Conservation (phyloP, 2,329 filamentous ascomycete species). For the Ophiosphaerella herpotricha region DNA sequence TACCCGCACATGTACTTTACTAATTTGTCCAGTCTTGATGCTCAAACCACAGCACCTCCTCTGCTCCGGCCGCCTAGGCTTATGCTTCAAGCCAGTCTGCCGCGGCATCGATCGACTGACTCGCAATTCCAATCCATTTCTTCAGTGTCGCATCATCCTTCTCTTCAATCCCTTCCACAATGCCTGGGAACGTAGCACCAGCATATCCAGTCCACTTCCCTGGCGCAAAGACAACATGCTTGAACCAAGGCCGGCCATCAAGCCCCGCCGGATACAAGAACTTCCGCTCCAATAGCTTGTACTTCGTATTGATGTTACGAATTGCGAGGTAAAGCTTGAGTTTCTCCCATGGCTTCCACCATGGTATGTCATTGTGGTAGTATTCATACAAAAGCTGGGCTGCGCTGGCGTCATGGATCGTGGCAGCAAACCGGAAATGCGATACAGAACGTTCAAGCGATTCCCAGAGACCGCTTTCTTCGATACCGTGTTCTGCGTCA, state of each 20-base stretch:
- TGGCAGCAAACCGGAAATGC: conserved; percentile 54
- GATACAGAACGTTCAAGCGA: conserved; percentile 56
- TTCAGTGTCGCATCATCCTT: conserved; percentile 44
- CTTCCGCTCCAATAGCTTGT: conserved; percentile 80
- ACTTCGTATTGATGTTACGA: conserved; percentile 72
- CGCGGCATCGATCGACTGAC: conserved; percentile 41
- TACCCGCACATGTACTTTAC: too few relatives aligned
- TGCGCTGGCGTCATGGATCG: conserved; percentile 58
- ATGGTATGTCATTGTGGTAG: conserved; percentile 61
- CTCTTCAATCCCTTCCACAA: conserved; percentile 66
- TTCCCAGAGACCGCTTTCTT: conserved; percentile 48
- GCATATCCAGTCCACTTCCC: conserved; percentile 91
- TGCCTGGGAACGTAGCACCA: conserved; percentile 69
- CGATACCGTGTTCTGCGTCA: conserved; percentile 12
- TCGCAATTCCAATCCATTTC: conserved; percentile 52
- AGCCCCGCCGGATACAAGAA: conserved; percentile 79
- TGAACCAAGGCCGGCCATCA: conserved; percentile 85
- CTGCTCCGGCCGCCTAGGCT: background rate
- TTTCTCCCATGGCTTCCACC: conserved; percentile 77
- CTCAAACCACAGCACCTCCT: too few relatives aligned
- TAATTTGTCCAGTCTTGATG: too few relatives aligned
- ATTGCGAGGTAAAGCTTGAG: conserved; percentile 67
- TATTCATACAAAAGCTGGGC: conserved; percentile 55
- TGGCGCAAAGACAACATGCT: conserved; percentile 91
- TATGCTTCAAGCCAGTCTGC: conserved; percentile 38